Evolutionary conservation across 257 asterid species (phyloP), one percentile per base, ranked within the genome.

Genomic region (Forsythia suspensa): DNA sequence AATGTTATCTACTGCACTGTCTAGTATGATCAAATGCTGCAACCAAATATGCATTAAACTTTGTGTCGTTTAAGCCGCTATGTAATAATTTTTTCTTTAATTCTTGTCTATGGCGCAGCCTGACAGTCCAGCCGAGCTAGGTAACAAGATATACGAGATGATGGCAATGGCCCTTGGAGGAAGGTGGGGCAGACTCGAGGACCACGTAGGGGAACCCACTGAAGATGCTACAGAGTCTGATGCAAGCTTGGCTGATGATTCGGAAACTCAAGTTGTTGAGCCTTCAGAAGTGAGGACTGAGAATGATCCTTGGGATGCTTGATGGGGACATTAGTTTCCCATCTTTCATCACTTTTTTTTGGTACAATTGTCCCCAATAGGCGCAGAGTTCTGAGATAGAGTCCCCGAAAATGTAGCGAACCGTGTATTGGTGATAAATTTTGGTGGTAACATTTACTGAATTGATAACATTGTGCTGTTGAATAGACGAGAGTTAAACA

Each of bases 121-220:
- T 2, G 99, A 96, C 39, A 92, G 98, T 81, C 98, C 99, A 8
- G 87, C 98, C 13, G 99, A 96, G 86, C 87, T 94, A 73, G 94
- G 99, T 15, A 92, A 87, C 94, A 96, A 94, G 89, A 96, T 96
- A 71, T 96, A 96, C 11, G 97, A 96, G 83, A 92, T 96, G 99
- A 96, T 96, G 99, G 94, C 97, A 12, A 90, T 96, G 96, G 99
- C 99, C 70, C 95, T 96, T 20, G 99, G 99, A 75, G 99, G 99
- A 78, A 88, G 94, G 81, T 96, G 99, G 99, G 99, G 99, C 18
- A 80, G 99, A 85, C 67, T 65, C 0, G 95, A 96, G 74, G 97
- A 86, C 0, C 89, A 79, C 21, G 89, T 71, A 38, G 78, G 71
- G 0, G 89, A 78, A 44, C 55, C 63, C 38, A 76, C 79, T 9